phyloP scores from a whole-genome alignment of 805 yeast species.

The Blastobotrys chiropterorum region DNA sequence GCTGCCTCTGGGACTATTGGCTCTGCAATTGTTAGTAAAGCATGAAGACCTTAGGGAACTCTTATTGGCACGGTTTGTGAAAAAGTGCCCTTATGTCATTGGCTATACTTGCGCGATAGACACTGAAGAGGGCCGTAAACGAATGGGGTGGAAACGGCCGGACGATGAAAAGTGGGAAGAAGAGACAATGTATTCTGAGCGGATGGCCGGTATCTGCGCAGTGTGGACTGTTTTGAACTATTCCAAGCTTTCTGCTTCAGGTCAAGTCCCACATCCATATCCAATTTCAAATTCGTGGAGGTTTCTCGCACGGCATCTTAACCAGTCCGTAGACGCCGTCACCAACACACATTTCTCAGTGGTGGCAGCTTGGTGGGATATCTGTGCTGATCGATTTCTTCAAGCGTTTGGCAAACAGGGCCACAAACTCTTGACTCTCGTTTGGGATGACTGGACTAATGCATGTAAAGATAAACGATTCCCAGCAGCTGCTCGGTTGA shows the following conservation, averaged over 20 bases:
- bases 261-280: slow-evolving; percentile 41
- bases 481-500: slow-evolving; percentile 75
- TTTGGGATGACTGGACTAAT: slow-evolving; percentile 49
- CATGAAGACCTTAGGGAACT: slow-evolving; percentile 49
- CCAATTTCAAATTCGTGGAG: slow-evolving; percentile 60
- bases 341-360: slow-evolving; percentile 66
- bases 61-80: slow-evolving; percentile 73
- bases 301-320: slow-evolving; percentile 64
- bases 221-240: slow-evolving; percentile 73
- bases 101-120: slow-evolving; percentile 74
- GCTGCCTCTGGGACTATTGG: slow-evolving; percentile 59
- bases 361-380: slow-evolving; percentile 89
- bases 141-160: slow-evolving; percentile 82
- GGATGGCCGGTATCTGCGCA: slow-evolving; percentile 80
- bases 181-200: slow-evolving; percentile 68
- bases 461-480: slow-evolving; percentile 44
- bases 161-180: slow-evolving; percentile 39
- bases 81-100: slow-evolving; percentile 83
- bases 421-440: slow-evolving; percentile 46
- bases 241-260: slow-evolving; percentile 28
- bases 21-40: slow-evolving; percentile 39
- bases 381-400: slow-evolving; percentile 53
- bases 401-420: slow-evolving; percentile 65
- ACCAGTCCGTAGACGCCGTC: slow-evolving; percentile 43
- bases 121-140: slow-evolving; percentile 71